These are phyloP conservation scores for Umbilicus rupestris DNA, from an alignment of 164 flowering plant genomes.

Conservation along the genomic window DNA sequence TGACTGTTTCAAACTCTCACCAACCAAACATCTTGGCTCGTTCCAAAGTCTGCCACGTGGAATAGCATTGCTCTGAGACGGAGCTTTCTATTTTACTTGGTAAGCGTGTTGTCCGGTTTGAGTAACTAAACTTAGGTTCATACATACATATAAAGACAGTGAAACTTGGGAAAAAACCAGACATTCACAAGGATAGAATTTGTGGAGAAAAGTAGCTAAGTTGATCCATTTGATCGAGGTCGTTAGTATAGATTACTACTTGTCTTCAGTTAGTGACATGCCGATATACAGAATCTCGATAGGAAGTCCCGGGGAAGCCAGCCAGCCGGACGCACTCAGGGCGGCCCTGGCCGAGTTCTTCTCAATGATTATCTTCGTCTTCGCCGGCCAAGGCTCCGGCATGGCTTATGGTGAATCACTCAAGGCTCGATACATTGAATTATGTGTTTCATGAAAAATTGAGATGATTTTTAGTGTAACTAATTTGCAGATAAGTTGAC, in stretches of 20 bases:
- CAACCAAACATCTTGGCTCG: slow-evolving; percentile 1
- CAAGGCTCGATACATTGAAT: too few species aligned
- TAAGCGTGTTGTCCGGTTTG: neutral
- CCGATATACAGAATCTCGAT: slow-evolving; percentile 27
- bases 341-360: slow-evolving; percentile 46
- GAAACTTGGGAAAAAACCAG: neutral
- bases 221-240: neutral
- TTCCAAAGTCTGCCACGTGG: neutral
- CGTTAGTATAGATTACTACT: neutral
- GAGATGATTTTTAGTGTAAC: too few species aligned
- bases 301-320: slow-evolving; percentile 36
- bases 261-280: slow-evolving; percentile 17
- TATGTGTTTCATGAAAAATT: too few species aligned
- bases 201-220: too few species aligned
- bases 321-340: slow-evolving; percentile 36
- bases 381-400: slow-evolving; percentile 57
- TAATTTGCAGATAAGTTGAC: slow-evolving; percentile 38
- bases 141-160: too few species aligned
- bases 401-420: slow-evolving; percentile 39
- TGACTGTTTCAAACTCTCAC: slow-evolving; percentile 1
- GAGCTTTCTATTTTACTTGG: neutral
- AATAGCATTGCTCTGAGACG: neutral
- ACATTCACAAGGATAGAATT: neutral
- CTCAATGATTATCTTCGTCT: slow-evolving; percentile 50
- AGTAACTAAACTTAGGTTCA: neutral